A percentile compares a stretch with the other conserved stretches of the same genome.
phyloP scores from a whole-genome alignment of 345 rosid species.

The Anastatica hierochuntica region DNA sequence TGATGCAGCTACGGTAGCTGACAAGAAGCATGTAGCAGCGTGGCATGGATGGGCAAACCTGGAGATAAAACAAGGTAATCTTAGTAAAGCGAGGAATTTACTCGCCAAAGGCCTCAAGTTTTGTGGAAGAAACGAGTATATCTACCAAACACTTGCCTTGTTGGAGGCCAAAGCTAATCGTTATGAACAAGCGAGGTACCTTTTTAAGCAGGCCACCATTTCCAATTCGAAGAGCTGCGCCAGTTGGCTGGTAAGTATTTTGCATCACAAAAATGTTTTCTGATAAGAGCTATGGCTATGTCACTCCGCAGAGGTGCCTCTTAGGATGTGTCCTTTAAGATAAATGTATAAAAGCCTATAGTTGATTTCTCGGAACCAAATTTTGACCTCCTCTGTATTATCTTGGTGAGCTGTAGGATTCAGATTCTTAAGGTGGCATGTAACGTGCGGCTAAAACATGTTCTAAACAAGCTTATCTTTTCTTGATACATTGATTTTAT shows the following conservation, averaged over 20 bases:
- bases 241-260: constrained; percentile 91
- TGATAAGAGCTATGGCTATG: neutral
- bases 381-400: neutral
- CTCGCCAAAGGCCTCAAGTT: constrained; percentile 81
- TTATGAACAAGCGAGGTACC: constrained; percentile 63
- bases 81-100: constrained; percentile 85
- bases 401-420: neutral
- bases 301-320: too few species aligned
- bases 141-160: constrained; percentile 80
- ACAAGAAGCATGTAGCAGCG: constrained; percentile 78
- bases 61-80: constrained; percentile 83
- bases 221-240: constrained; percentile 88
- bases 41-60: constrained; percentile 99
- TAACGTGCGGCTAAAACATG: neutral
- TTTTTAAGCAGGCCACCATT: constrained; percentile 86
- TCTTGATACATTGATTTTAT: neutral
- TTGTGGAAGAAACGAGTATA: constrained; percentile 86
- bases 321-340: too few species aligned
- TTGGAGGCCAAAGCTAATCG: constrained; percentile 76
- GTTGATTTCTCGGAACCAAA: neutral
- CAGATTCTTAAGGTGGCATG: neutral
- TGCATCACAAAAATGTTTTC: neutral
- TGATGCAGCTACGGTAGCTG: constrained; percentile 96
- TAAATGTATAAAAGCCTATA: too few species aligned
- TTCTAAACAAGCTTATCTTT: constrained; percentile 4